A percentile compares a stretch with the other conserved stretches of the same genome.
Evolutionary conservation across 148 eudicot genomes (phyloP).

Genomic region (Camellia granthamiana): DNA sequence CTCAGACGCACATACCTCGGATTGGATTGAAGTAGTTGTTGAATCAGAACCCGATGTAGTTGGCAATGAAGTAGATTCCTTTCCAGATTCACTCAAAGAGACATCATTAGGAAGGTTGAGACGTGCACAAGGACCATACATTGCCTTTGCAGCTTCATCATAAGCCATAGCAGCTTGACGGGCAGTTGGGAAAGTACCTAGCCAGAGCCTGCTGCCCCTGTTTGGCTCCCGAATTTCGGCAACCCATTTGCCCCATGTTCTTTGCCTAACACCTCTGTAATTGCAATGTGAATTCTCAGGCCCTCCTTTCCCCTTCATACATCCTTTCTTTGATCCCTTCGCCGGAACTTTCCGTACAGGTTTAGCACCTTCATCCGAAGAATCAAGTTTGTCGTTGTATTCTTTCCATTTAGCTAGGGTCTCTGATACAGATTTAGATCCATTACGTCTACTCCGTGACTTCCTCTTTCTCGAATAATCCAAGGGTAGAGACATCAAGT

Average conservation of each 20-base stretch:
- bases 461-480: constrained; percentile 56
- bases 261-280: constrained; percentile 81
- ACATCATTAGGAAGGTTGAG: constrained; percentile 49
- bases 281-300: constrained; percentile 60
- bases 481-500: constrained; percentile 18
- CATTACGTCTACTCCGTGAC: constrained; percentile 46
- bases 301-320: constrained; percentile 97
- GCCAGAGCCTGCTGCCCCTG: constrained; percentile 76
- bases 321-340: constrained; percentile 88
- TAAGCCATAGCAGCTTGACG: constrained; percentile 82
- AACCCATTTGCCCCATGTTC: constrained; percentile 98
- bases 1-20: constrained; percentile 33
- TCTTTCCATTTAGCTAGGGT: constrained; percentile 76
- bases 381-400: constrained; percentile 39
- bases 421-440: constrained; percentile 37
- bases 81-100: constrained; percentile 19
- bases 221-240: constrained; percentile 84
- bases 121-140: constrained; percentile 82
- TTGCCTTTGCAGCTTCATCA: constrained; percentile 81
- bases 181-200: constrained; percentile 77
- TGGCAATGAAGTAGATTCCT: constrained; percentile 16
- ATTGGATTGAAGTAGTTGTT: constrained; percentile 23
- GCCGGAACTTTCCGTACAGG: constrained; percentile 61
- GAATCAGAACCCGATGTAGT: constrained; percentile 29
- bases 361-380: constrained; percentile 19